These are phyloP conservation scores for Stagonosporopsis vannaccii DNA, from an alignment of 2,329 filamentous ascomycete species.

Conservation along the genomic window DNA sequence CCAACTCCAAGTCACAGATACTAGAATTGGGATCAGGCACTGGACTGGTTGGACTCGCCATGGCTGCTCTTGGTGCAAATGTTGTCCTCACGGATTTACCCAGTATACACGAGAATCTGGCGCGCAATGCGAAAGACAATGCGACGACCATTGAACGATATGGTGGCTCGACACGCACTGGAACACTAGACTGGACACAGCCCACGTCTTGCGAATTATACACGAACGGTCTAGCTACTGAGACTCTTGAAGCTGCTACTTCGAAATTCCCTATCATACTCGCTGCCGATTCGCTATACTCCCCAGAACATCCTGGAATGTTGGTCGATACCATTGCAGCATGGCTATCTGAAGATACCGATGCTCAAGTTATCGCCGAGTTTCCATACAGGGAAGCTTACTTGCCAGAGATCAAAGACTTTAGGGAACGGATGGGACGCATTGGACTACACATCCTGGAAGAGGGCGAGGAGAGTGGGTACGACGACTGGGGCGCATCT, in stretches of 20 bases:
- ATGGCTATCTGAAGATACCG: constrained; percentile 66
- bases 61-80: constrained; percentile 72
- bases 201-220: constrained; percentile 59
- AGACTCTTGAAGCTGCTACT: constrained; percentile 19
- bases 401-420: constrained; percentile 68
- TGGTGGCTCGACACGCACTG: constrained; percentile 67
- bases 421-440: constrained; percentile 67
- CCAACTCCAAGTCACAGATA: constrained; percentile 39
- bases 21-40: constrained; percentile 91
- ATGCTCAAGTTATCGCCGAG: constrained; percentile 77
- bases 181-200: constrained; percentile 75
- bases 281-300: constrained; percentile 87
- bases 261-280: constrained; percentile 68
- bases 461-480: constrained; percentile 69
- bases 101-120: constrained; percentile 81
- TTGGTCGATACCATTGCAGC: constrained; percentile 73
- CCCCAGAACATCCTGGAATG: constrained; percentile 78
- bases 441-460: constrained; percentile 63
- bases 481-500: constrained; percentile 74
- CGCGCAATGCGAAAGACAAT: constrained; percentile 76
- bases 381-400: constrained; percentile 79
- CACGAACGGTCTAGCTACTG: constrained; percentile 6
- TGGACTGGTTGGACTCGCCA: constrained; percentile 86
- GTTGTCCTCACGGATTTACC: constrained; percentile 84
- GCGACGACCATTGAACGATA: constrained; percentile 59